Percentiles rank a stretch among this genome's conserved stretches.
Evolutionary conservation across 208 protist species (phyloP).

Genomic region (Angomonas desouzai): DNA sequence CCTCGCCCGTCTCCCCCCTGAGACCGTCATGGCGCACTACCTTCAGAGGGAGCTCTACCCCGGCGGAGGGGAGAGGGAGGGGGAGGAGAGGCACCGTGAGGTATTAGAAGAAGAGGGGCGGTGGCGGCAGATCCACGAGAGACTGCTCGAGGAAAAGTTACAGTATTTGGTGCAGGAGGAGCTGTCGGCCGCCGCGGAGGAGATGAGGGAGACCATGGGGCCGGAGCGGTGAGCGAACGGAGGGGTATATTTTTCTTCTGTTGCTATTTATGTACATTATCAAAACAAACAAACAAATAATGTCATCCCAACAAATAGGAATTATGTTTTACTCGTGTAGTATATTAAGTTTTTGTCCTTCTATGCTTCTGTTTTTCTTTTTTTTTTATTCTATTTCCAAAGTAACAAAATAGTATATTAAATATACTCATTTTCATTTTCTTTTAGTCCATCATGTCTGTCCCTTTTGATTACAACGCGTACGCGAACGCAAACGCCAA

Average conservation of each 20-base stretch:
- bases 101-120: background rate
- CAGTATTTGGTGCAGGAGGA: slow-evolving; percentile 8
- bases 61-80: background rate
- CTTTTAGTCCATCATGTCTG: background rate
- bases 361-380: background rate
- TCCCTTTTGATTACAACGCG: background rate
- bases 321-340: background rate
- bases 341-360: background rate
- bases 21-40: background rate
- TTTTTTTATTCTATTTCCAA: slow-evolving; percentile 1
- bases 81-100: background rate
- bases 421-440: background rate
- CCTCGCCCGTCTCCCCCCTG: background rate
- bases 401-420: background rate
- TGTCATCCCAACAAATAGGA: background rate
- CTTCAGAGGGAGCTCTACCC: background rate
- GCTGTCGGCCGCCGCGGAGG: background rate
- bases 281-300: background rate
- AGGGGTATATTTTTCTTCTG: background rate
- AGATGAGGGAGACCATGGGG: background rate
- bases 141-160: slow-evolving; percentile 1
- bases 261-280: slow-evolving; percentile 3
- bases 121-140: background rate
- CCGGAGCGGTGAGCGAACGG: background rate
- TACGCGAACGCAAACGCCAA: background rate